Base-by-base conservation (phyloP, 2,329 filamentous ascomycete genomes). In the Ascochyta rabiei region DNA sequence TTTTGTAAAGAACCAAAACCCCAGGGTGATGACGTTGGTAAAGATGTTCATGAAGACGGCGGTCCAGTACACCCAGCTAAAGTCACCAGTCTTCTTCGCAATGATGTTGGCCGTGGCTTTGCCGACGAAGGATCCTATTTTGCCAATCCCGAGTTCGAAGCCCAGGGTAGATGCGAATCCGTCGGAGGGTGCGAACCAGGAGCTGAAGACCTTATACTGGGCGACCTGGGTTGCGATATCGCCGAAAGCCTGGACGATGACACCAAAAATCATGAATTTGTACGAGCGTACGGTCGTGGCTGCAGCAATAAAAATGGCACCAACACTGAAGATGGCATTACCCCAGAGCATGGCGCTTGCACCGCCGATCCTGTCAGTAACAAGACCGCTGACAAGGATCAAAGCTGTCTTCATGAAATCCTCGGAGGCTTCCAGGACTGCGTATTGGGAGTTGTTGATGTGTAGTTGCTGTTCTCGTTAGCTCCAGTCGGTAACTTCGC, bases 151-250 rank as follows among this genome's bases (percentile, higher is more conserved):
- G 0, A 87, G 75, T 65, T 87, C 85, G 4, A 87, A 81, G 0
- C 80, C 85, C 0, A 87, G 75, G 0, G 84, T 87, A 0, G 84
- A 84, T 0, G 84, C 85, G 63, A 87, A 87, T 1, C 85, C 85
- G 51, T 83, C 80, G 7, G 78, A 84, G 0, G 85, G 85, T 0
- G 84, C 78, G 57, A 87, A 87, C 85, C 85, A 87, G 0, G 83
- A 85, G 0, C 83, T 85, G 61, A 87, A 87, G 57, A 87, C 81
- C 56, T 86, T 86, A 67, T 87, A 87, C 65, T 87, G 84, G 0
- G 85, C 85, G 26, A 86, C 79, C 60, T 87, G 84, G 0, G 85
- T 87, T 0, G 85, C 82, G 18, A 86, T 84, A 56, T 87, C 85
- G n/a, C 85, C 85, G 0, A 87, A 70, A 0, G 84, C 80, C 24